Conservation (phyloP, 768 basidiomycete genomes). For the Amanita molliuscula region DNA sequence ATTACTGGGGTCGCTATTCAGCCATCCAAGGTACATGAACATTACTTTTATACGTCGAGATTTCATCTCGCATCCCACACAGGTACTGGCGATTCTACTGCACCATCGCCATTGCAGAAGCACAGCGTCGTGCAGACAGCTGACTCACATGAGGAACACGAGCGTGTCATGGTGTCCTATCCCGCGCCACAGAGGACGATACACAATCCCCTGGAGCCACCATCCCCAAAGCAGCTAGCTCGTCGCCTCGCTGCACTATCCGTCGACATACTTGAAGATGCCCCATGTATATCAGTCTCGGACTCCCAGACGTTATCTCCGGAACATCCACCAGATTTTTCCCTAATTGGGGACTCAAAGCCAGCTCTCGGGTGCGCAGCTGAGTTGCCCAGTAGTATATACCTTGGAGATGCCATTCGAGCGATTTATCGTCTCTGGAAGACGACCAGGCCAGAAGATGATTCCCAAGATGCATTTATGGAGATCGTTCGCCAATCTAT, state of each 20-base stretch:
- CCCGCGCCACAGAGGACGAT: conserved; percentile 17
- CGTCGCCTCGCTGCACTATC: conserved; percentile 28
- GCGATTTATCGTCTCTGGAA: conserved; percentile 56
- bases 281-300: conserved; percentile 4
- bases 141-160: conserved; percentile 9
- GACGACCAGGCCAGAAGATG: conserved; percentile 17
- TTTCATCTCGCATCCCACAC: background rate
- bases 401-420: conserved; percentile 41
- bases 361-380: background rate
- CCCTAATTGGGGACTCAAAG: background rate
- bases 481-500: conserved; percentile 2
- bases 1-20: conserved; percentile 71
- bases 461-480: conserved; percentile 7
- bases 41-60: background rate
- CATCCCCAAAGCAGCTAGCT: conserved; percentile 29
- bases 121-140: conserved; percentile 13
- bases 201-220: conserved; percentile 31
- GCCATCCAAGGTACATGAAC: conserved; percentile 48
- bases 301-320: conserved; percentile 10
- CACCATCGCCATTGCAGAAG: conserved; percentile 39
- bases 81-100: conserved; percentile 31
- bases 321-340: conserved; percentile 10
- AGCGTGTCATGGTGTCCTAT: conserved; percentile 24
- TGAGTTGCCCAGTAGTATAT: conserved; percentile 18
- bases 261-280: conserved; percentile 11